A percentile compares a stretch with the other conserved stretches of the same genome.
Evolutionary conservation across 164 flowering plant species (phyloP).

Genomic region (Vitis rotundifolia): DNA sequence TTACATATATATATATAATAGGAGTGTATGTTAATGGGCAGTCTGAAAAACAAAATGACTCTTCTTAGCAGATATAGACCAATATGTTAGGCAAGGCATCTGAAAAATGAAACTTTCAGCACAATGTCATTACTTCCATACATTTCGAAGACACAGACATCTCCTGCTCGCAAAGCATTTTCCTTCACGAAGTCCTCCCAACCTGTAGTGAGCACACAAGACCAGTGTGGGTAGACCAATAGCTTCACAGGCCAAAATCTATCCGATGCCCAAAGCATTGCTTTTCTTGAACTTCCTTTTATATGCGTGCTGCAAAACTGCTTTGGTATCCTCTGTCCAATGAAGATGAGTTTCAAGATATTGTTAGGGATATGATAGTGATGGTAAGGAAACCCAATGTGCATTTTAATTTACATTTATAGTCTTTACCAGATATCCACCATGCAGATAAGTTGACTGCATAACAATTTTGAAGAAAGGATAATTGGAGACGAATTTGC

Average conservation of each 20-base stretch:
- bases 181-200: background rate
- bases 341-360: background rate
- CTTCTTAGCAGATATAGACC: no score
- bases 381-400: no score
- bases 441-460: background rate
- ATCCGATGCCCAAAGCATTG: background rate
- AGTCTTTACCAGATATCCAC: background rate
- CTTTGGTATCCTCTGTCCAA: background rate
- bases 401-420: no score
- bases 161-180: background rate
- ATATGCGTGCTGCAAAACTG: background rate
- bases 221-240: background rate
- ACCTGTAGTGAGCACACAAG: background rate
- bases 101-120: slow-evolving; percentile 3
- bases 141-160: slow-evolving; percentile 7
- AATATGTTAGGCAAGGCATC: background rate
- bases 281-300: background rate
- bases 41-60: no score
- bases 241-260: background rate
- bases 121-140: background rate
- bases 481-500: background rate
- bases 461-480: slow-evolving; percentile 1
- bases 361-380: no score
- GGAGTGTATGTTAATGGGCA: no score
- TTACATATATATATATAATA: no score